Percentiles rank a stretch among this genome's conserved stretches.
Evolutionary conservation across 2,329 filamentous ascomycete species (phyloP).

Genomic region (Lizonia empirigonia): DNA sequence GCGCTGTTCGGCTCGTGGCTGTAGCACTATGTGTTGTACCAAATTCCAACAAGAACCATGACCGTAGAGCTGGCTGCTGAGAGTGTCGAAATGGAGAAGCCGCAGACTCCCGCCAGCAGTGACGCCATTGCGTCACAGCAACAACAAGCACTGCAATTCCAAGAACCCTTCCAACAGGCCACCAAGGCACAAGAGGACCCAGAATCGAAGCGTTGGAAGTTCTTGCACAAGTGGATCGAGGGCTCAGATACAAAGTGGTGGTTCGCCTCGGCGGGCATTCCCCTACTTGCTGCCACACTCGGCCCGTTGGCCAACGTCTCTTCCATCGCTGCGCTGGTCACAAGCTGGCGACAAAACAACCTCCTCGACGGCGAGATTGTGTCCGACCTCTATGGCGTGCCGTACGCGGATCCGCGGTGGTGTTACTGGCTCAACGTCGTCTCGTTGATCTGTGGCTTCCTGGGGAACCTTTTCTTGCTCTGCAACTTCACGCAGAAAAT

Average conservation of each 20-base stretch:
- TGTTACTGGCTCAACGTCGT: conserved; percentile 75
- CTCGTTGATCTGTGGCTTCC: conserved; percentile 75
- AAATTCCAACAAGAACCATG: not conserved
- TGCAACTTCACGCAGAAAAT: conserved; percentile 85
- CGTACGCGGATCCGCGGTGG: conserved; percentile 65
- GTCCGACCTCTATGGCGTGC: conserved; percentile 61
- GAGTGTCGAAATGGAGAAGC: not conserved
- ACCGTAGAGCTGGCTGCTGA: not conserved
- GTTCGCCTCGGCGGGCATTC: conserved; percentile 48
- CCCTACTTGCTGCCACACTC: conserved; percentile 78
- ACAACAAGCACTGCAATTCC: not conserved
- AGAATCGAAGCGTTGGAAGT: not conserved
- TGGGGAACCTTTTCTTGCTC: conserved; percentile 80
- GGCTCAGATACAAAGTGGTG: conserved; percentile 39
- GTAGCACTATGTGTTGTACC: not conserved
- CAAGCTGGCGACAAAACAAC: conserved; percentile 71
- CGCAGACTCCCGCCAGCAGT: not conserved
- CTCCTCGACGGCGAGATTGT: conserved; percentile 55
- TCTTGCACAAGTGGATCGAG: conserved; percentile 8
- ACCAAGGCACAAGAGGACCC: not conserved
- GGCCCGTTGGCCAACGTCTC: conserved; percentile 87
- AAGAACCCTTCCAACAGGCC: not conserved
- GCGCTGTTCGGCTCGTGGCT: not conserved
- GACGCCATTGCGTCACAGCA: not conserved
- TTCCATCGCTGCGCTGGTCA: conserved; percentile 84